Percentiles rank a stretch among this genome's conserved stretches.
phyloP scores from a whole-genome alignment of 805 yeast genomes.

The Maudiozyma bulderi region DNA sequence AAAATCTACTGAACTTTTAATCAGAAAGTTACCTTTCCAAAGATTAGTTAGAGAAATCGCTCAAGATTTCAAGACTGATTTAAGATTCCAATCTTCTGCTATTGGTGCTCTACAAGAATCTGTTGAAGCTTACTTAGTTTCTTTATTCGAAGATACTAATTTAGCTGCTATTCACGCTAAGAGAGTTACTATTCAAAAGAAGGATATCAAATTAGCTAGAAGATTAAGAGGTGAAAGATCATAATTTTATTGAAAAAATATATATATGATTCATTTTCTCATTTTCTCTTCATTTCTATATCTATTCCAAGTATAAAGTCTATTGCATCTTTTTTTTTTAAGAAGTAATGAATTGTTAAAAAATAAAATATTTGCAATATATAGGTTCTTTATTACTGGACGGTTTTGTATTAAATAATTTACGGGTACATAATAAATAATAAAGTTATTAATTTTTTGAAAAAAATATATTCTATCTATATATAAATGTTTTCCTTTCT shows the following conservation, averaged over 20 bases:
- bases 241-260: conserved; percentile 25
- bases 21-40: conserved; percentile 95
- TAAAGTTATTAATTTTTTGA: neutral
- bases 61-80: conserved; percentile 83
- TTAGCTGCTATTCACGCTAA: conserved; percentile 98
- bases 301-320: neutral
- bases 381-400: neutral
- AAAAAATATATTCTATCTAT: no score
- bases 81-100: conserved; percentile 95
- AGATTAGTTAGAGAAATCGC: conserved; percentile 94
- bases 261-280: no score
- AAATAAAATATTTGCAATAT: neutral
- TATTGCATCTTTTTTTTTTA: neutral
- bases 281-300: neutral
- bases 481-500: neutral
- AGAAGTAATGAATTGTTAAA: neutral
- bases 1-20: conserved; percentile 86
- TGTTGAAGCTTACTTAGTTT: conserved; percentile 93
- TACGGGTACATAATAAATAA: conserved; percentile 2
- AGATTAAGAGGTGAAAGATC: conserved; percentile 96
- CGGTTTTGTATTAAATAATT: neutral
- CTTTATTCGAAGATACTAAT: conserved; percentile 93
- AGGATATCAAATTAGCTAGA: conserved; percentile 95
- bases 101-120: conserved; percentile 96
- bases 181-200: conserved; percentile 97